Evolutionary conservation across 306 rosid species (phyloP), one percentile per base, ranked within the genome.

Genomic region (Quercus berberidifolia): DNA sequence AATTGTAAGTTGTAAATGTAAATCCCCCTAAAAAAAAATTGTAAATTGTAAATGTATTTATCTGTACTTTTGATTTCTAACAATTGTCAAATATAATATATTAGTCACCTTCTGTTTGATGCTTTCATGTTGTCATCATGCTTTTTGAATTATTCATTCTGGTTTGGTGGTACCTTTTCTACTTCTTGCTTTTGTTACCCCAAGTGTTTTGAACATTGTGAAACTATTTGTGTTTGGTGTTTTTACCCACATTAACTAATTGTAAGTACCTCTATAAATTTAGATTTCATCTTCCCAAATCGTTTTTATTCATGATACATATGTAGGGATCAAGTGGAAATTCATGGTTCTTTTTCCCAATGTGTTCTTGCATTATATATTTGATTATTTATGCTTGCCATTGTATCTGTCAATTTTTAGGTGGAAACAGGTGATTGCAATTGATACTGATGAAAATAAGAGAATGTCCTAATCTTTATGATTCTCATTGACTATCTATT

Each of bases 361-460:
- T 35, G 41, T 13, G 70, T 72, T 14, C 51, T 79, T 38, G 71
- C 68, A 46, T 58, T 73, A 71, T 46, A 43, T 73, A 77, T 23
- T 74, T 67, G 21, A 6, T 54, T 80, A 17, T 76, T 49, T 80
- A 63, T 63, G 70, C 28, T 46, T 67, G 28, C 51, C 72, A 75
- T n/a, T 80, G 11, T 84, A 64, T 84, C 55, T 82, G 59, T 85
- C 71, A 58, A 62, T 54, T 74, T 88, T 30, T 92, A 92, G 92
- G 82, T 82, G 94, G 86, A 74, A 82, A 41, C 92, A 90, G 84
- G 97, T 92, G 57, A 89, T 71, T 71, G 98, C 97, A 83, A 81
- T 95, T 77, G 97, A 95, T 85, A 85, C 92, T 83, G 98, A 92
- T 85, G 91, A 93, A 6, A 69, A 54, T 79, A 94, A 89, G 90